Percentiles rank a stretch among this genome's conserved stretches.
These are phyloP conservation scores for Dacryopinax spathularia DNA, from an alignment of 768 basidiomycete genomes.

Conservation along the genomic window DNA sequence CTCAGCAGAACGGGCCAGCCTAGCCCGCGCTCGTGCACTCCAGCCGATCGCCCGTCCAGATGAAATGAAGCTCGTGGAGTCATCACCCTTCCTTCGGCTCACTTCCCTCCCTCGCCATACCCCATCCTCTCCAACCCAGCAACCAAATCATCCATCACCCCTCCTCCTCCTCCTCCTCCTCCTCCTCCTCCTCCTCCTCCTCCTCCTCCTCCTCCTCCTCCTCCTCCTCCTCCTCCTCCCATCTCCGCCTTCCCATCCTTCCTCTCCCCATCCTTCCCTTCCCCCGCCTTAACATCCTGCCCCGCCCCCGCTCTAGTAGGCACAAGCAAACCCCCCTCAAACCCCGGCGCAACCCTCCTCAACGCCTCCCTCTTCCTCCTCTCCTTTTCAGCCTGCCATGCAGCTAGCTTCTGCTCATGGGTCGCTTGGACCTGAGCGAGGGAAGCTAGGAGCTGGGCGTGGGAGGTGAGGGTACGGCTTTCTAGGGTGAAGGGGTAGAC, in stretches of 20 bases:
- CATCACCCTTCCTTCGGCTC: not conserved
- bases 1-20: too few species aligned
- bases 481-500: slow-evolving; percentile 94
- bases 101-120: not conserved
- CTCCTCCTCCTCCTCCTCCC: not conserved
- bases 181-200: not conserved
- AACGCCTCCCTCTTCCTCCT: slow-evolving; percentile 51
- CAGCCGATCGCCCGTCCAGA: too few species aligned
- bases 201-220: not conserved
- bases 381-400: slow-evolving; percentile 68
- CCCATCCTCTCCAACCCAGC: not conserved
- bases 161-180: not conserved
- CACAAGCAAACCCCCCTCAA: slow-evolving; percentile 48
- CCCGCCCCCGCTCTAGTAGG: slow-evolving; percentile 28
- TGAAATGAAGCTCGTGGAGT: too few species aligned
- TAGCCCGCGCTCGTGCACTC: too few species aligned
- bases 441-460: slow-evolving; percentile 54
- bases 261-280: not conserved
- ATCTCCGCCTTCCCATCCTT: not conserved
- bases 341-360: slow-evolving; percentile 69
- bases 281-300: not conserved
- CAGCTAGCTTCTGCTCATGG: slow-evolving; percentile 53
- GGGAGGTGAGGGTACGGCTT: slow-evolving; percentile 61
- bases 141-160: not conserved
- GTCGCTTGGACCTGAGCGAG: slow-evolving; percentile 51